A percentile compares a stretch with the other conserved stretches of the same genome.
Conservation (phyloP, 2,329 filamentous ascomycete genomes). For the Ophiosphaerella narmari region DNA sequence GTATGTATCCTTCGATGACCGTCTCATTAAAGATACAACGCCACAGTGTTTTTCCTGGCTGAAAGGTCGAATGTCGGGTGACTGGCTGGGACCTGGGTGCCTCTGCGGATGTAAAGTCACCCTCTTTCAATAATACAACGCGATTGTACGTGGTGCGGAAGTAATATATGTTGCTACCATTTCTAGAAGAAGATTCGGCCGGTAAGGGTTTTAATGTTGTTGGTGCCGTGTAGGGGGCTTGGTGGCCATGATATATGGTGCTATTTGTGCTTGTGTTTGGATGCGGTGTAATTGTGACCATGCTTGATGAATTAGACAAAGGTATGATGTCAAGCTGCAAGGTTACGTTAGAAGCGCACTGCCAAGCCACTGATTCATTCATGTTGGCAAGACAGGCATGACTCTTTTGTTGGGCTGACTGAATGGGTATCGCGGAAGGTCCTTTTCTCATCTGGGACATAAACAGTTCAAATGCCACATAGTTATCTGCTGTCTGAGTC, state of each 20-base stretch:
- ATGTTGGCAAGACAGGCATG: constrained; percentile 30
- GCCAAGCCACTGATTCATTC: constrained; percentile 33
- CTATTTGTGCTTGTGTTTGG: constrained; percentile 3
- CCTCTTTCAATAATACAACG: constrained; percentile 22
- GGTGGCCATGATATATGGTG: constrained; percentile 23
- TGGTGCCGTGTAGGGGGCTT: constrained; percentile 17
- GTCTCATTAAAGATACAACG: constrained; percentile 35
- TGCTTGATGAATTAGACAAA: constrained; percentile 7
- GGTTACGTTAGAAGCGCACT: constrained; percentile 21
- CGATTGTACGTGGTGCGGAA: constrained; percentile 32
- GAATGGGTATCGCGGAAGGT: constrained; percentile 24
- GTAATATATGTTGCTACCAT: constrained; percentile 16
- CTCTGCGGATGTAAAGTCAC: constrained; percentile 12
- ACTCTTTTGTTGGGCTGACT: constrained; percentile 26
- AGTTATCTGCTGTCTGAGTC: constrained; percentile 3
- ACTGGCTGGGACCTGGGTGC: neutral
- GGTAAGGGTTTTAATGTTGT: constrained; percentile 7
- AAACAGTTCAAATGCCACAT: neutral
- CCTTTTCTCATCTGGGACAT: constrained; percentile 20
- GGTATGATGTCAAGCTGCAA: constrained; percentile 29
- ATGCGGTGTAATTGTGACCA: constrained; percentile 21
- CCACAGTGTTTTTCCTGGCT: constrained; percentile 26
- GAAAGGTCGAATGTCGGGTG: constrained; percentile 8
- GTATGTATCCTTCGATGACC: constrained; percentile 29
- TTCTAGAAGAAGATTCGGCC: neutral